phyloP scores from a whole-genome alignment of 371 early-diverging fungal genomes.

The Rhizomucor miehei region DNA sequence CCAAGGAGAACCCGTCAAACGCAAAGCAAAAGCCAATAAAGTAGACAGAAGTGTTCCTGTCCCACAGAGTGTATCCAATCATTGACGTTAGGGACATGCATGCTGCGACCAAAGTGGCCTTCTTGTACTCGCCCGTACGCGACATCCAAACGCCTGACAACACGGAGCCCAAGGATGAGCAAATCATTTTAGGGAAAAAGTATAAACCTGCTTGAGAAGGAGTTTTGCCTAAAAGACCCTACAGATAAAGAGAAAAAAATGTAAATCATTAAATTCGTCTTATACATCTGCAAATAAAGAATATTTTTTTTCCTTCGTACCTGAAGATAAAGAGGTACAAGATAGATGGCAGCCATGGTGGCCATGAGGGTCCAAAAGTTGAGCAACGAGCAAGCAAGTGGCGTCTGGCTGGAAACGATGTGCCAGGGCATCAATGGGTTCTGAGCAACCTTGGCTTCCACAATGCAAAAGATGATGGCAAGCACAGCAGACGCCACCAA shows the following conservation, averaged over 20 bases:
- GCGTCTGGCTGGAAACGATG: constrained; percentile 37
- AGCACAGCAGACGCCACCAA: constrained; percentile 47
- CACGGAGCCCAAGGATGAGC: constrained; percentile 37
- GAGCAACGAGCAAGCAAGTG: constrained; percentile 32
- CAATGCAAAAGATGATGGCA: constrained; percentile 43
- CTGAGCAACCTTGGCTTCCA: constrained; percentile 57
- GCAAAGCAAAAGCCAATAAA: constrained; percentile 22
- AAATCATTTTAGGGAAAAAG: constrained; percentile 32
- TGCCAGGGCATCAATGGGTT: constrained; percentile 63
- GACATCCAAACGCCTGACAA: constrained; percentile 42
- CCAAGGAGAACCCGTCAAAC: constrained; percentile 43
- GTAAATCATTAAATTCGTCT: background rate
- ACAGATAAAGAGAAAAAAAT: background rate
- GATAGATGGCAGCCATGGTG: constrained; percentile 29
- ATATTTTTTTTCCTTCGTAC: constrained; percentile 1
- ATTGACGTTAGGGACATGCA: constrained; percentile 16
- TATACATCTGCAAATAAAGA: background rate
- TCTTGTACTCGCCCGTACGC: constrained; percentile 38
- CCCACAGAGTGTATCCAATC: constrained; percentile 28
- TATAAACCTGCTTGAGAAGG: constrained; percentile 41
- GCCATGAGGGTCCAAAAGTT: constrained; percentile 39
- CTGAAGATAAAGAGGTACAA: constrained; percentile 40
- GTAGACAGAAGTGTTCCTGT: constrained; percentile 11
- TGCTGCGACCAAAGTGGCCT: constrained; percentile 20
- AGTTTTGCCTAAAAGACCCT: constrained; percentile 34